Base-by-base conservation (phyloP, 108 stramenopile species). In the Phaeodactylum tricornutum region DNA sequence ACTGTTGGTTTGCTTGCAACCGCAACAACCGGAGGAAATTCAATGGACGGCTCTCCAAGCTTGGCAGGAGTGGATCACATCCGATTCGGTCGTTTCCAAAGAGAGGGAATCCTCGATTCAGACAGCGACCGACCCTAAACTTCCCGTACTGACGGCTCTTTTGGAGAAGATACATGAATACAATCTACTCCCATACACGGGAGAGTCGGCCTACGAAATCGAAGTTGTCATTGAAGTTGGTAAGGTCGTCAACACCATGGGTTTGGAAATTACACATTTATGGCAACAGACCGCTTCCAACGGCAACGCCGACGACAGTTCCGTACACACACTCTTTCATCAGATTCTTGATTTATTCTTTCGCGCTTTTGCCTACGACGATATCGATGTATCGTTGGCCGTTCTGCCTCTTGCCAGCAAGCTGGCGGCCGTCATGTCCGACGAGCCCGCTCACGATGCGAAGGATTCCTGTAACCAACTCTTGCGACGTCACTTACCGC, bases 321-420 rank as follows among this genome's bases (percentile, higher is more conserved):
- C 2, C 39, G 27, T 27, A 29, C 28, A 15, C 3, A 3, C 55
- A 19, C 50, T 68, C 15, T 49, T 49, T 4, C 43, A 47, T 21
- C 58, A 67, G 39, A 28, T 72, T 9, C 47, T 72, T 46, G 63
- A 71, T 16, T 60, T 75, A 31, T 77, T 79, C 37, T 69, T 79
- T 40, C 66, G 72, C 17, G 79, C 71, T 50, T 76, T 84, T 41
- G 62, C 65, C 14, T 79, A 66, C 29, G 83, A 84, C 46, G 78
- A 79, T 57, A 79, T 84, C 46, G 83, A 84, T 61, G 83, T 84
- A n/a, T 79, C 83, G 17, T 72, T 66, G 1, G 78, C 83, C 19
- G 83, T 84, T 5, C 43, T 79, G 20, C 65, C 77, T 3, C 31
- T 79, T 23, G 72, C 61, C 9, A 61, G 58, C 29, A 42, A 47